phyloP scores from a whole-genome alignment of 495 filamentous ascomycete species.

The Massariosphaeria phaeospora region DNA sequence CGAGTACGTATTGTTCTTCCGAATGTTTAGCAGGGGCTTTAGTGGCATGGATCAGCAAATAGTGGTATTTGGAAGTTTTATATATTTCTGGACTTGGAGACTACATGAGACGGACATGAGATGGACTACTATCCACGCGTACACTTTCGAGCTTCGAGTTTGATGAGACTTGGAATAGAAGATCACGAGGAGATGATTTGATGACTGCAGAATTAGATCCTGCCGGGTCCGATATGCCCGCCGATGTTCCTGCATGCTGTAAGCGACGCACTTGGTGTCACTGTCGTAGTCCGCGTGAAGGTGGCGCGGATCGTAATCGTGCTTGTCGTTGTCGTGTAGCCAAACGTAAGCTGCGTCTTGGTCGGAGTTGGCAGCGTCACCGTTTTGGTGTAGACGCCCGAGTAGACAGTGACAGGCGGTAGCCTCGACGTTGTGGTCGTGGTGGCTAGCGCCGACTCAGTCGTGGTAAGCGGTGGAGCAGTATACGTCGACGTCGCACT shows the following conservation, averaged over 20 bases:
- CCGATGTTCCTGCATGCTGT: conserved; percentile 23
- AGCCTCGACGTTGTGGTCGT: conserved; percentile 16
- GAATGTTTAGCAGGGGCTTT: too few relatives aligned
- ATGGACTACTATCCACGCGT: too few relatives aligned
- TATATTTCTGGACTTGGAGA: too few relatives aligned
- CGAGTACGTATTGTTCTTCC: too few relatives aligned
- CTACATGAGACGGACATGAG: too few relatives aligned
- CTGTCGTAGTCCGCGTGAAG: conserved; percentile 31
- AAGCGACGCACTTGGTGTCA: conserved; percentile 27
- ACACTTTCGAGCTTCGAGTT: too few relatives aligned
- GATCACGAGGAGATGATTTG: too few relatives aligned
- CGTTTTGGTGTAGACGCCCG: conserved; percentile 31
- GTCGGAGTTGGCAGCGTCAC: conserved; percentile 30
- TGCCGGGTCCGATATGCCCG: conserved; percentile 14
- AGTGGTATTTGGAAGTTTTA: too few relatives aligned
- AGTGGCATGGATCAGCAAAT: too few relatives aligned
- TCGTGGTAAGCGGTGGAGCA: conserved; percentile 15
- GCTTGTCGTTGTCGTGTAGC: conserved; percentile 23
- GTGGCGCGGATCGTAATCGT: conserved; percentile 33
- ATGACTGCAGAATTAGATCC: conserved; percentile 11
- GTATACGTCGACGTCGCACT: conserved; percentile 26
- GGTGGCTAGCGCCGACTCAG: conserved; percentile 8
- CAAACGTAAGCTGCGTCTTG: conserved; percentile 20
- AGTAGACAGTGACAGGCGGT: conserved; percentile 30
- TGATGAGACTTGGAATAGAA: too few relatives aligned